Evolutionary conservation across 176 grass and related monocot genomes (phyloP), one percentile per base, ranked within the genome.

Genomic region (Metroxylon sagu): DNA sequence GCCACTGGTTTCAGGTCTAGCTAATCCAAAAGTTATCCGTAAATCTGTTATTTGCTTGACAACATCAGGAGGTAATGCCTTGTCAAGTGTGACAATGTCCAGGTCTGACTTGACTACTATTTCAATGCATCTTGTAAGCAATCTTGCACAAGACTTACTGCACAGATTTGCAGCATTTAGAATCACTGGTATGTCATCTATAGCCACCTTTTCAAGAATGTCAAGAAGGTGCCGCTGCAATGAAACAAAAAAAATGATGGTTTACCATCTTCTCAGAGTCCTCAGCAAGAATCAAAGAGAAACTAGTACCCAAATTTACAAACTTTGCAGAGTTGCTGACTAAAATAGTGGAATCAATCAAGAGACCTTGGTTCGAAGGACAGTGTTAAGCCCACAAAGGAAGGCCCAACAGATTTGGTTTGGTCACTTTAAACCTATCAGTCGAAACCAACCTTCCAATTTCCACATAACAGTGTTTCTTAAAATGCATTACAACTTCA

Each of bases 141-240:
- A 75, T 60, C 61, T 76, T 27, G 17, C 26, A 29, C 94, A 99
- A n/a, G 69, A 81, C 65, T 78, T 71, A 14, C 72, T 66, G 59
- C 88, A 99, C 35, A 89, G 70, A 49, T 89, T 71, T 48, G 88
- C 77, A 75, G 81, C 79, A 53, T 79, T 83, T 55, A 99, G 78
- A 26, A 99, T 54, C 70, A 80, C 57, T 26, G 82, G 79, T 54
- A 99, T 69, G n/a, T 93, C 81, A 50, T 99, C 88, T 12, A 67
- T 63, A 6, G 78, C 76, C 66, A 93, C 85, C 19, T 58, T 89
- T 64, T 89, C 82, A 53, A 99, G 73, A 48, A 99, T 72, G 71
- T 99, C 88, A 60, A 99, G 80, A 61, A 98, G 85, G 25, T 61
- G 84, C 14, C 88, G 76, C 88, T 98, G 93, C 69, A 77, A 54